A percentile compares a stretch with the other conserved stretches of the same genome.
phyloP scores from a whole-genome alignment of 768 basidiomycete species.

The Boletus subparvulus region DNA sequence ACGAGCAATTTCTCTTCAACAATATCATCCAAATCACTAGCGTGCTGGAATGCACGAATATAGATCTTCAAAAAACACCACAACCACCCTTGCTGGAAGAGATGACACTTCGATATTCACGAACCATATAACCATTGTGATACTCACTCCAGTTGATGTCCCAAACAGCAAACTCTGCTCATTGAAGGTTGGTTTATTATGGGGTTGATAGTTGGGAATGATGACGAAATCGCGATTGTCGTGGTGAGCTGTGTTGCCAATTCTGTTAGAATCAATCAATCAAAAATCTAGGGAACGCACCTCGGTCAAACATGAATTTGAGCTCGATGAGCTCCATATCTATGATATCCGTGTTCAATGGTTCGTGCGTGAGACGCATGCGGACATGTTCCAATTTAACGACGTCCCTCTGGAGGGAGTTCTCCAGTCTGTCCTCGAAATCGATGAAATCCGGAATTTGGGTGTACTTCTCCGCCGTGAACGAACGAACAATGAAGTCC shows the following conservation, averaged over 20 bases:
- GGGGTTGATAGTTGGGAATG: constrained; percentile 76
- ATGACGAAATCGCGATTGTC: constrained; percentile 88
- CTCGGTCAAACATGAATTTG: constrained; percentile 77
- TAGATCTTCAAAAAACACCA: constrained; percentile 72
- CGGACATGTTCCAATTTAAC: constrained; percentile 82
- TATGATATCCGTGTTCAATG: constrained; percentile 65
- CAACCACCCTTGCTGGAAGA: constrained; percentile 66
- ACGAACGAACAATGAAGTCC: constrained; percentile 79
- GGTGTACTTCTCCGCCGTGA: constrained; percentile 78
- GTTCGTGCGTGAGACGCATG: constrained; percentile 78
- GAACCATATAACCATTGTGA: not conserved
- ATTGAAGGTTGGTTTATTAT: constrained; percentile 48
- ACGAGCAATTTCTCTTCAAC: constrained; percentile 81
- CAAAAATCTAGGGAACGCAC: constrained; percentile 39
- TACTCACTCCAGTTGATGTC: constrained; percentile 60
- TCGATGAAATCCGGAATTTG: constrained; percentile 86
- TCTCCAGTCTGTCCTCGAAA: constrained; percentile 79
- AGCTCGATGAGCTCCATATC: constrained; percentile 84
- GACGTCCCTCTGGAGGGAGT: constrained; percentile 81
- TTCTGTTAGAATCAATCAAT: constrained; percentile 3
- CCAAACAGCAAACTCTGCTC: constrained; percentile 69
- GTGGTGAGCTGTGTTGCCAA: constrained; percentile 54
- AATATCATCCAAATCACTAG: constrained; percentile 75
- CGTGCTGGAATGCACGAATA: constrained; percentile 72
- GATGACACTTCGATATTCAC: not conserved